phyloP scores from a whole-genome alignment of 768 basidiomycete species.

The Suillus alpinus region DNA sequence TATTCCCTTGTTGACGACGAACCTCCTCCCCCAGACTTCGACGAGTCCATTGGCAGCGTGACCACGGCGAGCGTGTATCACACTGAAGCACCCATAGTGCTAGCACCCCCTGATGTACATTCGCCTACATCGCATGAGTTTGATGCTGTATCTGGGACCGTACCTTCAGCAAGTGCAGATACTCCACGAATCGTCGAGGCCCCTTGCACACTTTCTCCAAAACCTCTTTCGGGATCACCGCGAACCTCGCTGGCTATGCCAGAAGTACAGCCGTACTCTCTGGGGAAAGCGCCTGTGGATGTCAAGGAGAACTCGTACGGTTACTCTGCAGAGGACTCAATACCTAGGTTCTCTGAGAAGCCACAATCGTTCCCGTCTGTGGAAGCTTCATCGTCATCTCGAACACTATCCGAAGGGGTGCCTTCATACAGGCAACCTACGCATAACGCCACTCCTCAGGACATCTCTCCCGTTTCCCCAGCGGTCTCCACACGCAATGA shows the following conservation, averaged over 20 bases:
- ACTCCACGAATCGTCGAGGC: no score
- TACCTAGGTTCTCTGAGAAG: background rate
- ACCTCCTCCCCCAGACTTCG: constrained; percentile 24
- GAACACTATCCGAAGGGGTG: background rate
- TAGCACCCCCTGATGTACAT: background rate
- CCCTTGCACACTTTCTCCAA: background rate
- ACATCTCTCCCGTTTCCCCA: background rate
- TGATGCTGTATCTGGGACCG: background rate
- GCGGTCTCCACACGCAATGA: background rate
- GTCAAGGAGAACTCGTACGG: background rate
- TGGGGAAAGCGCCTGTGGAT: background rate
- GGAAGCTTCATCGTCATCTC: background rate
- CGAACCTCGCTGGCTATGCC: background rate
- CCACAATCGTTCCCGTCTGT: background rate
- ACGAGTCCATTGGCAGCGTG: constrained; percentile 7
- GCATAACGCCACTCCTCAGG: background rate
- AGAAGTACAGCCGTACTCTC: background rate
- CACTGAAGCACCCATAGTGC: background rate
- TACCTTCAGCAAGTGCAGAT: background rate
- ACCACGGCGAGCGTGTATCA: background rate
- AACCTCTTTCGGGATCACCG: background rate
- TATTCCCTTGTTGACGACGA: constrained; percentile 24
- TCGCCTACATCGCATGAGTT: background rate
- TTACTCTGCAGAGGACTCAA: background rate
- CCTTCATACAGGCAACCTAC: background rate